Base-by-base conservation (phyloP, 208 protist genomes). In the Wallacemonas rigidus region DNA sequence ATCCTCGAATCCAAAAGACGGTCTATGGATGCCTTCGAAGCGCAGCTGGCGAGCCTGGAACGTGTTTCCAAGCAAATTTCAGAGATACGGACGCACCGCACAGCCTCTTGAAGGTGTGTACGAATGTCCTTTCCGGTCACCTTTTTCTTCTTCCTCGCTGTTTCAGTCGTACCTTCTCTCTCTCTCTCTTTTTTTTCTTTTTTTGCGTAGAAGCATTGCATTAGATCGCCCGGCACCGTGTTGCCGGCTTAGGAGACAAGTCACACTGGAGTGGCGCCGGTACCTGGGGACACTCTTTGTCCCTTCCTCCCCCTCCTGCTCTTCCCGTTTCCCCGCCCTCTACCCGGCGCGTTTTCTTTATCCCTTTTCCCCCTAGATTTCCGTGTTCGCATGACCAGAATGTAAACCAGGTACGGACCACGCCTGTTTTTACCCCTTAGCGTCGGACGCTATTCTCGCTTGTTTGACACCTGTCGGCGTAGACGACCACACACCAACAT, bases 21-120 rank as follows among this genome's bases (percentile, higher is more conserved):
- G 0, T 69, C 78, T 11, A 84, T 86, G 73, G 76, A 83, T 5
- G 57, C 76, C 38, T 89, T 89, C 53, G 17, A 80, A 4, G 26
- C 68, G 5, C 71, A 77, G 17, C 51, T 69, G 47, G 35, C 51
- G n/a, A 55, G 51, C 41, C 64, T 69, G 6, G 64, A 69, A 43
- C 51, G 64, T 47, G 64, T 69, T 6, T 54, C 60, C 11, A 65
- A 65, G 41, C 60, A 65, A 41, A 41, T 65, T 9, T 54, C 64
- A 38, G 50, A 69, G 14, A 58, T 69, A 12, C 38, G 57, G 12
- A 44, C 64, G n/a, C 64, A 69, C 26, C 60, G 60, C 40, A 48
- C 17, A 11, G 8, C 36, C 36, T 63, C 12, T 6, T 50, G 45
- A 50, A 15, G 11, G 53, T 36, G 5, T 57, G 53, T 38, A 38